phyloP scores from a whole-genome alignment of 306 rosid genomes.

The Lathyrus aphaca region DNA sequence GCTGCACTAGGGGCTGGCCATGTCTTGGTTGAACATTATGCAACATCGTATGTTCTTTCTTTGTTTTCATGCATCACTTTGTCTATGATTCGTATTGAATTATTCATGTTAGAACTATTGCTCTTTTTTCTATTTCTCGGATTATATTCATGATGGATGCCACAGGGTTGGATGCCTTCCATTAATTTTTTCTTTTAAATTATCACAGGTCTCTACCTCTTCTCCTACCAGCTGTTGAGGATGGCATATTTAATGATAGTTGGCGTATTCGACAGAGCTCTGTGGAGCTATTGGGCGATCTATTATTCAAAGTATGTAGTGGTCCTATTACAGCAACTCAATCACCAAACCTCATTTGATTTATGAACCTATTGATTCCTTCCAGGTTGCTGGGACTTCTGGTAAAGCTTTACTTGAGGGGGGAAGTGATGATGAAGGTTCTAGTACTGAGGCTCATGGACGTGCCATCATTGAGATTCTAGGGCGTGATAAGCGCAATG shows the following conservation, averaged over 20 bases:
- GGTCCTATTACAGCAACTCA: slow-evolving; percentile 16
- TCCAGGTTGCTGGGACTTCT: slow-evolving; percentile 98
- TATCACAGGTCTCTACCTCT: slow-evolving; percentile 80
- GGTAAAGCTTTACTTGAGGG: slow-evolving; percentile 99
- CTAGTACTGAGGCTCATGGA: slow-evolving; percentile 98
- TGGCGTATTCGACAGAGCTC: slow-evolving; percentile 99
- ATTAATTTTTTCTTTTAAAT: slow-evolving; percentile 1
- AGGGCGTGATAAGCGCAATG: slow-evolving; percentile 89
- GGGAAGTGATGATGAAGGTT: slow-evolving; percentile 99
- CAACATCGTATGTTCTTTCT: slow-evolving; percentile 73
- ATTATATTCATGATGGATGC: slow-evolving; percentile 6
- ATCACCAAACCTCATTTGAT: slow-evolving; percentile 18
- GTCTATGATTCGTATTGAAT: slow-evolving; percentile 4
- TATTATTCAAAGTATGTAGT: slow-evolving; percentile 78
- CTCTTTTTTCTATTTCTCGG: slow-evolving; percentile 19
- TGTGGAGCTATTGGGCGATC: slow-evolving; percentile 93
- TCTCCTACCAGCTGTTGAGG: slow-evolving; percentile 96
- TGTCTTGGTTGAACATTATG: slow-evolving; percentile 94
- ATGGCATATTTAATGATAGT: slow-evolving; percentile 94
- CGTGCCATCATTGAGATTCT: slow-evolving; percentile 96
- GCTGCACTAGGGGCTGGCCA: slow-evolving; percentile 98
- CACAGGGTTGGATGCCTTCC: slow-evolving; percentile 15
- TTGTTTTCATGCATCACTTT: slow-evolving; percentile 26
- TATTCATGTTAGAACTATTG: slow-evolving; percentile 3
- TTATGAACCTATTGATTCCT: slow-evolving; percentile 29